Evolutionary conservation across 345 rosid genomes (phyloP).

Genomic region (Dovyalis caffra): DNA sequence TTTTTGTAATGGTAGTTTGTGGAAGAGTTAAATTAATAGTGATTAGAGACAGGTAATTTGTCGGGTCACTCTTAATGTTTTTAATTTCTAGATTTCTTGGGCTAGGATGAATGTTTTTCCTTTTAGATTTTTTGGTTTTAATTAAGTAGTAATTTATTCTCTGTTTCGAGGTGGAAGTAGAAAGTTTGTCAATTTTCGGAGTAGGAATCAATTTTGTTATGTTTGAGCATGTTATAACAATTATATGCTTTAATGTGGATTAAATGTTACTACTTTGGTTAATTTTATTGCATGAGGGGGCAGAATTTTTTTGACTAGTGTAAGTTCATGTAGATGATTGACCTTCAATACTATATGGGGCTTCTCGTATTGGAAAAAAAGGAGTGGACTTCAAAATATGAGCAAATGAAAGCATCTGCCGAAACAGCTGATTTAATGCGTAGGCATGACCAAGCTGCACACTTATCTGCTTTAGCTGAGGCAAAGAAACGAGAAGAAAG

Average conservation of each 20-base stretch:
- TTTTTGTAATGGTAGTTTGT: neutral
- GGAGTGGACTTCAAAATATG: constrained; percentile 54
- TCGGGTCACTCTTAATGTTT: neutral
- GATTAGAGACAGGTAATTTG: neutral
- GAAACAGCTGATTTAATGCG: constrained; percentile 60
- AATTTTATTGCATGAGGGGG: neutral
- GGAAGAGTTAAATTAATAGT: neutral
- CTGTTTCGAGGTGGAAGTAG: neutral
- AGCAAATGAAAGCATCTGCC: constrained; percentile 63
- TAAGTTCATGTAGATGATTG: constrained; percentile 58
- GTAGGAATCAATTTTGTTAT: neutral
- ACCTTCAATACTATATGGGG: constrained; percentile 94
- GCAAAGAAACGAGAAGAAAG: constrained; percentile 74
- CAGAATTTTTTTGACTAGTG: neutral
- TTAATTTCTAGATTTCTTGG: neutral
- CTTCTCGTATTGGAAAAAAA: constrained; percentile 78
- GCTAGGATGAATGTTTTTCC: neutral
- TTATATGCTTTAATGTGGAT: neutral
- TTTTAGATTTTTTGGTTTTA: neutral
- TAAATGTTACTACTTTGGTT: neutral
- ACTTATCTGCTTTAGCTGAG: constrained; percentile 63
- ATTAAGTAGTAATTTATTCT: neutral
- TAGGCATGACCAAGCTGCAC: constrained; percentile 65
- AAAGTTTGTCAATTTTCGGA: neutral
- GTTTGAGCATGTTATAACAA: neutral